Evolutionary conservation across 1,139 yeast genomes (phyloP), one percentile per base, ranked within the genome.

Genomic region (Blastobotrys proliferans): DNA sequence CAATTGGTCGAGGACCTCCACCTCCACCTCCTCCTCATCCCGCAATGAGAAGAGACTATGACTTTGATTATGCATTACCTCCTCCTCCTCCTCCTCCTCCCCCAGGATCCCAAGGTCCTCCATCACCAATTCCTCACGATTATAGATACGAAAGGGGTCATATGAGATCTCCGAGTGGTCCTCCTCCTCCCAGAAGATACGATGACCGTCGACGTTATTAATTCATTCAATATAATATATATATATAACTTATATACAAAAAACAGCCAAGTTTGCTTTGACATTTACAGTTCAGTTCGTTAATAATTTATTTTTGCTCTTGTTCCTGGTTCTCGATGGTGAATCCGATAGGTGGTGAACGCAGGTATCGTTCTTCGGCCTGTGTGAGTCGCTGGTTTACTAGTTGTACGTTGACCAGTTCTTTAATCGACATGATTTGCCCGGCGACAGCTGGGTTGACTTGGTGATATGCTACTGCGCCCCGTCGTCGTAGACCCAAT

Each of bases 371-470:
- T 48, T 74, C 62, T 44, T 59, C 56, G 27, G 54, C 53, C 16
- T 46, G 45, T 2, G 53, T 49, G 25, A 61, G 52, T 14, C 55
- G 49, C 29, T 71, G 66, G 36, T 80, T 80, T 6, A 83, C 81
- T 34, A 88, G 69, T 54, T 88, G 94, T 24, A 92, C 94, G 46
- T 76, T 76, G n/a, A 92, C 92, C 45, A 92, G 70, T 63, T 92
- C 97, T 64, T 92, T 92, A 44, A 92, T 86, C 48, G 76, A 72
- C 39, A 87, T 78, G 47, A 92, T 74, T 68, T 83, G 81, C 61
- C 95, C 95, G 5, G 97, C 97, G 46, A 83, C 76, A 30, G 83
- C 76, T 17, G 94, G 88, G 19, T 83, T 74, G 9, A 86, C 88
- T 39, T 69, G 69, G 56, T 81, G 88, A 66, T 83, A 90, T 4